Conservation (phyloP, 352 stramenopile species). For the Pythium myriotylum region DNA sequence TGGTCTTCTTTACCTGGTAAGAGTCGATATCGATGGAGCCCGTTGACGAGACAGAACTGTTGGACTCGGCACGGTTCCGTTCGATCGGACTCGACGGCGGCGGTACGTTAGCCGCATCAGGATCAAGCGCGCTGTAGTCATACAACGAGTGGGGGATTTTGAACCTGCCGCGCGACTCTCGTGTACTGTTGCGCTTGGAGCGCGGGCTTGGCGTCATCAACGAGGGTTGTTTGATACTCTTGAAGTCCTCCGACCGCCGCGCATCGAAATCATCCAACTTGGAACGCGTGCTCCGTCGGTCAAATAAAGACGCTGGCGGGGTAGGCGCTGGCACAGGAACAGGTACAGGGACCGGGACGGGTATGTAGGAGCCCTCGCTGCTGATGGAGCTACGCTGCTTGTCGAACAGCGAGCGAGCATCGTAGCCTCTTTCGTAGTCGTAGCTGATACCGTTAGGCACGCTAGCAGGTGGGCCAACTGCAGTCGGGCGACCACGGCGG, state of each 20-base stretch:
- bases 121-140: conserved; percentile 26
- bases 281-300: conserved; percentile 36
- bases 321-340: conserved; percentile 3
- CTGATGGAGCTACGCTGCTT: conserved; percentile 5
- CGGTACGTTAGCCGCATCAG: neutral
- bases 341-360: neutral
- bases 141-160: conserved; percentile 35
- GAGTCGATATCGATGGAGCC: conserved; percentile 77
- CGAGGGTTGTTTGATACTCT: neutral
- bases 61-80: conserved; percentile 36
- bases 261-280: conserved; percentile 16
- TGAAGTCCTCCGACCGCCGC: conserved; percentile 3
- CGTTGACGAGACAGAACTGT: conserved; percentile 65
- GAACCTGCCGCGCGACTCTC: conserved; percentile 24
- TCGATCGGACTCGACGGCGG: conserved; percentile 20
- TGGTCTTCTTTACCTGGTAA: conserved; percentile 35
- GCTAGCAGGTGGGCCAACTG: neutral
- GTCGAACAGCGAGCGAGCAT: conserved; percentile 17
- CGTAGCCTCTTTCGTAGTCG: conserved; percentile 3
- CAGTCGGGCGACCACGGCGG: neutral
- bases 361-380: neutral
- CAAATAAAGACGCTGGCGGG: conserved; percentile 66
- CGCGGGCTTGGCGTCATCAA: conserved; percentile 5
- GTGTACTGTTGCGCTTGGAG: conserved; percentile 18
- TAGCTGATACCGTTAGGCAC: too few relatives aligned